A percentile compares a stretch with the other conserved stretches of the same genome.
These are phyloP conservation scores for Cyclostephanos tholiformis DNA, from an alignment of 108 stramenopile genomes.

Conservation along the genomic window DNA sequence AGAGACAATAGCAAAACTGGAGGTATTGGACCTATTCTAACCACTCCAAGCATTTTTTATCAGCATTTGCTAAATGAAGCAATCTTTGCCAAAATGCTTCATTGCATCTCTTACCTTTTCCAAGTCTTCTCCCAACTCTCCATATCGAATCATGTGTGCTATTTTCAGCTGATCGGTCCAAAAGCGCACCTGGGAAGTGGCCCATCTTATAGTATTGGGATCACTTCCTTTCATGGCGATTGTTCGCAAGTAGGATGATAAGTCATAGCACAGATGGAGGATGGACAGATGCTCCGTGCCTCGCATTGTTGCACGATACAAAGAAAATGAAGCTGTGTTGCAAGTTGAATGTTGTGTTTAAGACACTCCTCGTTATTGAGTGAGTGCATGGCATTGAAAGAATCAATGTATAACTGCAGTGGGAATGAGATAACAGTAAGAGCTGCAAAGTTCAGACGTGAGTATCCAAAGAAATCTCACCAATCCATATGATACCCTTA, in stretches of 20 bases:
- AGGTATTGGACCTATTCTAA: too few species aligned
- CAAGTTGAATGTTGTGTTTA: constrained; percentile 41
- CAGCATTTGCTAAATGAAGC: constrained; percentile 37
- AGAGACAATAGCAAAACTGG: too few species aligned
- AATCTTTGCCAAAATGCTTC: constrained; percentile 54
- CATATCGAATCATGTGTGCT: constrained; percentile 71
- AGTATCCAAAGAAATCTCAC: background rate
- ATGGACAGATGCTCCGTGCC: constrained; percentile 82
- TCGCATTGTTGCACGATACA: constrained; percentile 62
- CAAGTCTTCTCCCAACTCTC: constrained; percentile 59
- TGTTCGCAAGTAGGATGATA: constrained; percentile 38
- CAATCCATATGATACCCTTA: constrained; percentile 51
- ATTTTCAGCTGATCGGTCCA: constrained; percentile 82
- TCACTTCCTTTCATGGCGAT: constrained; percentile 14
- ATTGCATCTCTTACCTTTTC: constrained; percentile 58
- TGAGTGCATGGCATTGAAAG: constrained; percentile 55
- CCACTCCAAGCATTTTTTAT: too few species aligned
- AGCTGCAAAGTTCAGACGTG: too few species aligned
- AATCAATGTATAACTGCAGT: constrained; percentile 53
- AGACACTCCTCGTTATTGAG: constrained; percentile 15
- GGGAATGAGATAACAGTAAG: too few species aligned
- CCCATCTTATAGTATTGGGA: constrained; percentile 23
- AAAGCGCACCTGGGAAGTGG: constrained; percentile 61
- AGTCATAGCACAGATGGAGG: constrained; percentile 73
- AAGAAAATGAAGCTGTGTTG: constrained; percentile 72